Percentiles rank a stretch among this genome's conserved stretches.
Conservation (phyloP, 129 eudicot species). For the Helianthus annuus region HanXRQr2.0-SUNRISE NC_035435.2:175561008-175561507, state of each 20-base stretch:
- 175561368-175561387: neutral
- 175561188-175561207: conserved; percentile 85
- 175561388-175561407: conserved; percentile 3
- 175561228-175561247: neutral
- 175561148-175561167: conserved; percentile 50
- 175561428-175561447: neutral
- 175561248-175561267: conserved; percentile 20
- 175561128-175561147: conserved; percentile 73
- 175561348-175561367: conserved; percentile 94
- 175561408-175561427: neutral
- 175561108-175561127: conserved; percentile 66
- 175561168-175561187: conserved; percentile 75
- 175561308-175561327: conserved; percentile 90
- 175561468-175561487: conserved; percentile 57
- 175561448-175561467: neutral
- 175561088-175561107: conserved; percentile 81
- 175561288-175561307: conserved; percentile 66
- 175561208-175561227: conserved; percentile 3
- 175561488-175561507: conserved; percentile 44
- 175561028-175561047: conserved; percentile 10
- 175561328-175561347: conserved; percentile 76
- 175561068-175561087: conserved; percentile 23
- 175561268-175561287: conserved; percentile 45
- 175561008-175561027: too few relatives aligned
- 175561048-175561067: neutral